These are phyloP conservation scores for Pseudozyma thailandica DNA, from an alignment of 1,284 basidiomycete species.

Conservation along the genomic window DNA sequence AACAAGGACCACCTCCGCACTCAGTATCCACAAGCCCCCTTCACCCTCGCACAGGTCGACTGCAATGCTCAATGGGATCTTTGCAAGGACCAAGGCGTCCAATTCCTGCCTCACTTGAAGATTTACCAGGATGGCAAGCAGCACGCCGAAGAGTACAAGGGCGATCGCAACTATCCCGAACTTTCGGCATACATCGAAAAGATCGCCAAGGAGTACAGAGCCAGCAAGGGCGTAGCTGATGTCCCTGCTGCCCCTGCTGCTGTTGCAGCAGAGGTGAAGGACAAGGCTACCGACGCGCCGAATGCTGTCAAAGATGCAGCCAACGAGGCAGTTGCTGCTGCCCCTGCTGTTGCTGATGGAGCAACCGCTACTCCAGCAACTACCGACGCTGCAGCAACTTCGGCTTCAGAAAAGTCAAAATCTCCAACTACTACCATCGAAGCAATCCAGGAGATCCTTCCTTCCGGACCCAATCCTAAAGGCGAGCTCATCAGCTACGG, in stretches of 20 bases:
- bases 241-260: constrained; percentile 9
- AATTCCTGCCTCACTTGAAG: constrained; percentile 48
- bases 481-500: constrained; percentile 59
- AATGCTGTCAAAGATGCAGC: constrained; percentile 11
- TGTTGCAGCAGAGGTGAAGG: neutral
- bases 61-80: constrained; percentile 57
- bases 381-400: neutral
- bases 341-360: constrained; percentile 1
- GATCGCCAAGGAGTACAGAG: constrained; percentile 48
- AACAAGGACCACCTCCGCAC: constrained; percentile 74
- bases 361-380: too few species aligned
- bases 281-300: constrained; percentile 2
- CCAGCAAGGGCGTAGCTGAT: constrained; percentile 42
- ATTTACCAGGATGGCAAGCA: constrained; percentile 61
- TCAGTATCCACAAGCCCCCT: constrained; percentile 58
- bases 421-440: constrained; percentile 11
- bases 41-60: constrained; percentile 64
- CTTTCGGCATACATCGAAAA: constrained; percentile 57
- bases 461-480: constrained; percentile 52
- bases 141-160: constrained; percentile 41
- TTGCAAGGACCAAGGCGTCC: constrained; percentile 57
- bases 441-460: constrained; percentile 23
- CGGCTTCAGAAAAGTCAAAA: constrained; percentile 3
- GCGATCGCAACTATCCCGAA: constrained; percentile 55
- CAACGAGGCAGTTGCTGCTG: constrained; percentile 4